A percentile compares a stretch with the other conserved stretches of the same genome.
Conservation (phyloP, 1,284 basidiomycete species). For the Pyrrhoderma lamaoense region DNA sequence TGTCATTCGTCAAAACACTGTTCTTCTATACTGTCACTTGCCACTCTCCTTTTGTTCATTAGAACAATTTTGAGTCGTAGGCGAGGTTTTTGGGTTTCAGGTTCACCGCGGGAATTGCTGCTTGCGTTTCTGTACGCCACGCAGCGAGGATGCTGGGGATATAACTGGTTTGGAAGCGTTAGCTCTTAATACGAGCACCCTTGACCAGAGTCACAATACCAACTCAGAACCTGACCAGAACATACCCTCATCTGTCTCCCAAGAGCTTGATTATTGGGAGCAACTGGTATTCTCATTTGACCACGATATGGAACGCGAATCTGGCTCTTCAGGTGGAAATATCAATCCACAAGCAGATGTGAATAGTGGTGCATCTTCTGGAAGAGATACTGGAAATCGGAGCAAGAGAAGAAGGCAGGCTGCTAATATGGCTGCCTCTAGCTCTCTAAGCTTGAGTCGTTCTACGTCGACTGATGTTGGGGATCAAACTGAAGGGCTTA, state of each 20-base stretch:
- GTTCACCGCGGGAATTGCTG: neutral
- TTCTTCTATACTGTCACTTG: neutral
- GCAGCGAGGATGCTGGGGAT: no score
- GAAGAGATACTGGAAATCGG: neutral
- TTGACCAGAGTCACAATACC: neutral
- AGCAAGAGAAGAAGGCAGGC: neutral
- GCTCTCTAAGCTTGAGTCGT: neutral
- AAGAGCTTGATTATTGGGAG: constrained; percentile 18
- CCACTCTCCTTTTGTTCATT: neutral
- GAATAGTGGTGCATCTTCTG: neutral
- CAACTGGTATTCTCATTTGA: constrained; percentile 17
- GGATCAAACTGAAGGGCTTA: neutral
- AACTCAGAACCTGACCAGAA: neutral
- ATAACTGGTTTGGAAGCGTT: no score
- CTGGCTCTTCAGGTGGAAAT: neutral
- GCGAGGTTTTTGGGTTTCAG: neutral
- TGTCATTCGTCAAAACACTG: no score
- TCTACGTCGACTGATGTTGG: neutral
- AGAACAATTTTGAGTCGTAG: no score
- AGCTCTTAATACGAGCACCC: no score
- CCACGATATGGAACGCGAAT: constrained; percentile 16
- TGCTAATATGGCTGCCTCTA: no score
- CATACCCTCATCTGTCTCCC: constrained; percentile 8
- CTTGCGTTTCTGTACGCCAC: neutral
- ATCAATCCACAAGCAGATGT: neutral